Evolutionary conservation across 768 basidiomycete genomes (phyloP).

Genomic region (Butyriboletus loyo): DNA sequence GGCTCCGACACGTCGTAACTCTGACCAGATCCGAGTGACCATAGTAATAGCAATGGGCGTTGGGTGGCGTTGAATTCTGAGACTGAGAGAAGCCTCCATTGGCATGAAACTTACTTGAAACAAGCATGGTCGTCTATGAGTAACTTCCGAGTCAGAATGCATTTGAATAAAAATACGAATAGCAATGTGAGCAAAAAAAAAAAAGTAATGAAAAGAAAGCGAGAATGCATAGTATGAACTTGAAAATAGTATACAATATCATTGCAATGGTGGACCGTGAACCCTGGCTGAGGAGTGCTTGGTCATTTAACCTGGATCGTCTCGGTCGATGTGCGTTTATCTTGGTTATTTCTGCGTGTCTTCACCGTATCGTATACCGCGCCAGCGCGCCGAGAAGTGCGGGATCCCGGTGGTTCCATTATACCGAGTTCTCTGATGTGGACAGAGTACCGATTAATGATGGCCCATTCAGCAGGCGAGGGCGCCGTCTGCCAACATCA

Average conservation of each 20-base stretch:
- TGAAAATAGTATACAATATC: conserved; percentile 2
- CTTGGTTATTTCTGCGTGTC: not conserved
- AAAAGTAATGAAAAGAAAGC: not conserved
- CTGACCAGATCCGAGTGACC: no score
- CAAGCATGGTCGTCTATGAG: conserved; percentile 11
- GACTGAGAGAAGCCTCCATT: no score
- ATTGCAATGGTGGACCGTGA: not conserved
- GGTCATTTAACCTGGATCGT: not conserved
- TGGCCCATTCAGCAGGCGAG: no score
- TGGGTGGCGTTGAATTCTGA: no score
- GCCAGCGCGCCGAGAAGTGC: conserved; percentile 13
- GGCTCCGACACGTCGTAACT: no score
- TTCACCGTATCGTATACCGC: conserved; percentile 23
- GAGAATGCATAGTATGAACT: conserved; percentile 1
- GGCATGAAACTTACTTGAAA: no score
- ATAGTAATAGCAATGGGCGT: no score
- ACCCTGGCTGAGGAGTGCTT: not conserved
- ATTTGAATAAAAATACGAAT: not conserved
- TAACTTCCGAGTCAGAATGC: not conserved
- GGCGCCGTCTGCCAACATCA: no score
- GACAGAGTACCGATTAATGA: no score
- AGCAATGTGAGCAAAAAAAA: not conserved
- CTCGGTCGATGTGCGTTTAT: not conserved
- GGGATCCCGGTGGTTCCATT: no score
- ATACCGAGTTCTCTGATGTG: no score